Evolutionary conservation across 352 stramenopile species (phyloP), one percentile per base, ranked within the genome.

Genomic region (Phytophthora parvispora): DNA sequence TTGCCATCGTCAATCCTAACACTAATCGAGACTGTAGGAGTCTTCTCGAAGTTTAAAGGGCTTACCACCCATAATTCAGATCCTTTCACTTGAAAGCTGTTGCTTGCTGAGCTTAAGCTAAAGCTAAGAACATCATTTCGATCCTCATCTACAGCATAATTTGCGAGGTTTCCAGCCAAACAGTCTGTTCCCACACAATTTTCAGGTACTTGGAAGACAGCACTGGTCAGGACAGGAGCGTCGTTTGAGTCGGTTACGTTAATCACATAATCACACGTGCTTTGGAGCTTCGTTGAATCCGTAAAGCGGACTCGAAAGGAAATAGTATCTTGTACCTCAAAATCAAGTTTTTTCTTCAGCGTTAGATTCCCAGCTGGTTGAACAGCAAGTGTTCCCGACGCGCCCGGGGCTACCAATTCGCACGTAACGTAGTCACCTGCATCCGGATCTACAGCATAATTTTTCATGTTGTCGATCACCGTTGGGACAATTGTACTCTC

Each of bases 81-180:
- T 18, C 54, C 54, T 43, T 56, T n/a, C 16, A 77, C 63, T 24
- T 20, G 57, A 29, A 77, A 57, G 1, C 56, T 28, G 22, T 66
- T 24, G 16, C 45, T 67, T 16, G 6, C 25, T n/a, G 58, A 56
- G 18, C 38, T 16, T 48, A 77, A 53, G 25, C 67, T 27, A 60
- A 86, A 91, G 2, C 43, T 66, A 5, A 91, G 42, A 3, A 71
- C n/a, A 8, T 72, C 62, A 5, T 50, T 65, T 18, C 65, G 67
- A 38, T 91, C 83, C 57, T 91, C 83, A 22, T 91, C 83, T 16
- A 74, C 76, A 20, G 75, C 78, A 47, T 80, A 79, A 20, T 67
- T 13, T 18, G 64, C 67, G 7, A 89, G 45, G 48, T 80, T 60
- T n/a, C 77, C 83, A 27, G 81, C 60, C 13, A 81, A 75, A 45